These are phyloP conservation scores for Thielaviopsis musarum DNA, from an alignment of 2,329 filamentous ascomycete species.

Conservation along the genomic window DNA sequence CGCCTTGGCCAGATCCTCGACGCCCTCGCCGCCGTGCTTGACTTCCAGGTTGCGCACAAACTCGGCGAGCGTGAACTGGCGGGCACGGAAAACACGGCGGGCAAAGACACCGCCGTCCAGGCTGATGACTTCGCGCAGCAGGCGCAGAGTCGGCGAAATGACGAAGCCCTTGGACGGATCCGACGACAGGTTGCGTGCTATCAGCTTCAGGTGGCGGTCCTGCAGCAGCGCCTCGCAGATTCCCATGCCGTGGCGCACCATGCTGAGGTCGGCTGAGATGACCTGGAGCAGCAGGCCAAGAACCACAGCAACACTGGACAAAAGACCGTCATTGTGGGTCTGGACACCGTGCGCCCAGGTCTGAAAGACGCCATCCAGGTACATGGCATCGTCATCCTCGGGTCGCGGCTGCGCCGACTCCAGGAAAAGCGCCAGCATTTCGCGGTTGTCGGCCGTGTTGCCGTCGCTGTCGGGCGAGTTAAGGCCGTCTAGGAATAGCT, in stretches of 20 bases:
- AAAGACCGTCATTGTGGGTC: slow-evolving; percentile 61
- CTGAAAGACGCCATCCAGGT: slow-evolving; percentile 66
- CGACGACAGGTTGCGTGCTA: slow-evolving; percentile 62
- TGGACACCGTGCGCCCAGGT: slow-evolving; percentile 74
- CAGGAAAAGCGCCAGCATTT: slow-evolving; percentile 55
- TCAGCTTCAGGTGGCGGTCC: slow-evolving; percentile 61
- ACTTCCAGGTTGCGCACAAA: slow-evolving; percentile 67
- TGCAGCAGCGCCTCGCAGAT: slow-evolving; percentile 71
- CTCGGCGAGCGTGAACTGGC: slow-evolving; percentile 63
- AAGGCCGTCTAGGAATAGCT: slow-evolving; percentile 52
- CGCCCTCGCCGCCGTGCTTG: slow-evolving; percentile 35
- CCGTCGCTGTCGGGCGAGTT: slow-evolving; percentile 30
- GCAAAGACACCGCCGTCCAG: slow-evolving; percentile 77
- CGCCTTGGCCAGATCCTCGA: slow-evolving; percentile 51
- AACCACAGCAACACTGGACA: slow-evolving; percentile 66
- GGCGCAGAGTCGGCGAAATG: slow-evolving; percentile 71
- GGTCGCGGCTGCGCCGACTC: slow-evolving; percentile 33
- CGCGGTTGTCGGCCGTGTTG: slow-evolving; percentile 26
- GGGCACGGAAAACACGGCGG: slow-evolving; percentile 57
- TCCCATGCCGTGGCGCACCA: slow-evolving; percentile 57
- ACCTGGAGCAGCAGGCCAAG: slow-evolving; percentile 68
- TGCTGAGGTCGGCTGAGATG: slow-evolving; percentile 55
- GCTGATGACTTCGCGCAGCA: slow-evolving; percentile 70
- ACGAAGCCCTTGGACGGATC: slow-evolving; percentile 74
- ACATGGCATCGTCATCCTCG: slow-evolving; percentile 33